A percentile compares a stretch with the other conserved stretches of the same genome.
Conservation (phyloP, 495 filamentous ascomycete species). For the Entonaema liquescens region DNA sequence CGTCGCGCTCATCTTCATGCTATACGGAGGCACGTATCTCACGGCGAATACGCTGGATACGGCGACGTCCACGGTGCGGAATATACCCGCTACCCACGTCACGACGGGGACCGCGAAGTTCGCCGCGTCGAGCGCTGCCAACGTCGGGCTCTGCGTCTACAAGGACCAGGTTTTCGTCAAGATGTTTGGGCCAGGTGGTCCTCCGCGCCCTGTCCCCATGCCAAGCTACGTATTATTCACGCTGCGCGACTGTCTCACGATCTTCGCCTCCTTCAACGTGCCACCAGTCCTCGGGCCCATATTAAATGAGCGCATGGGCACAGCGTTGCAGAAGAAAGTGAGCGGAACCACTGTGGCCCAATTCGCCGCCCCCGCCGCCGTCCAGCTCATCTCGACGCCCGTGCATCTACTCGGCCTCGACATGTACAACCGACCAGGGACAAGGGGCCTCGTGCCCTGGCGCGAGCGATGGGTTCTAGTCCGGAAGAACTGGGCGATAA, state of each 20-base stretch:
- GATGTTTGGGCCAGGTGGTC: constrained; percentile 73
- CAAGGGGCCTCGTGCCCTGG: constrained; percentile 46
- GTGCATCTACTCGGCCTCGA: constrained; percentile 90
- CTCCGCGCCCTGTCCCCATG: constrained; percentile 63
- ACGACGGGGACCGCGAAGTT: constrained; percentile 85
- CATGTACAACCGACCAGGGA: constrained; percentile 77
- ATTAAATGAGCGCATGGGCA: constrained; percentile 62
- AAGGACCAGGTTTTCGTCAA: constrained; percentile 89
- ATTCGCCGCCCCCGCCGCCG: constrained; percentile 79
- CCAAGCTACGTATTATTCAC: constrained; percentile 83
- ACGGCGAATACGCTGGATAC: constrained; percentile 93
- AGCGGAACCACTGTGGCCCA: constrained; percentile 72
- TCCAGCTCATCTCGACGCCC: constrained; percentile 85
- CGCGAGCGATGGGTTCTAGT: constrained; percentile 70
- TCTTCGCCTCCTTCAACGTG: constrained; percentile 94
- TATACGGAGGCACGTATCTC: constrained; percentile 91
- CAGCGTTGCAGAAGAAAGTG: constrained; percentile 51
- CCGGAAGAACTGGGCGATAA: constrained; percentile 77
- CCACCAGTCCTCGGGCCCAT: constrained; percentile 77
- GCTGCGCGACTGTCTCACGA: constrained; percentile 84
- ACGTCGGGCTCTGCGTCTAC: constrained; percentile 90
- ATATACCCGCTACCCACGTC: constrained; percentile 63
- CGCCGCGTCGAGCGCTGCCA: constrained; percentile 79
- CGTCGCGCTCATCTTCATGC: constrained; percentile 84
- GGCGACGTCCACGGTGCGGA: constrained; percentile 68